A percentile compares a stretch with the other conserved stretches of the same genome.
These are phyloP conservation scores for Haplosporangium gracile DNA, from an alignment of 192 early-diverging fungal species.

Conservation along the genomic window DNA sequence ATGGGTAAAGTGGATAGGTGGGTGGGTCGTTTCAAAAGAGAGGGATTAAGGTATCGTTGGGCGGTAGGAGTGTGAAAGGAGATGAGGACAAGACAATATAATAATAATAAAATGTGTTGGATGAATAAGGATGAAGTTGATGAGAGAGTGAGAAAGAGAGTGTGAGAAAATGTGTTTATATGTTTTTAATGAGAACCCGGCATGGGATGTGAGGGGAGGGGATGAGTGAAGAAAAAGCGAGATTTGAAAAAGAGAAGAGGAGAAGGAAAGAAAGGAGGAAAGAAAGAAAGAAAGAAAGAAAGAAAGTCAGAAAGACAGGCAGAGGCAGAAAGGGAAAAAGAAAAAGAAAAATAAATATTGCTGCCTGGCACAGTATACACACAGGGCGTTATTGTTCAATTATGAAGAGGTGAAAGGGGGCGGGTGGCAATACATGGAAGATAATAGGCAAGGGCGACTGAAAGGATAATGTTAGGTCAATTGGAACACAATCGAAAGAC, in stretches of 20 bases:
- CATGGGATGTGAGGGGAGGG: background rate
- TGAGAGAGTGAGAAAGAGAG: background rate
- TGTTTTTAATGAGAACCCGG: background rate
- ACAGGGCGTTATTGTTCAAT: too few relatives aligned
- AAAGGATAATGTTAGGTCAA: too few relatives aligned
- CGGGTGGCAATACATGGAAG: too few relatives aligned
- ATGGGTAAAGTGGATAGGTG: background rate
- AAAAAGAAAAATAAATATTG: too few relatives aligned
- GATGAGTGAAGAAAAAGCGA: background rate
- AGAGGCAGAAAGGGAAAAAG: background rate
- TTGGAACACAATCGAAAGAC: too few relatives aligned
- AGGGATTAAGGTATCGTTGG: constrained; percentile 15
- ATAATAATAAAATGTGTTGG: background rate
- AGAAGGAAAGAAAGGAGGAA: background rate
- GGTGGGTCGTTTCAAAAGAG: background rate
- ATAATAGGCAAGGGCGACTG: too few relatives aligned
- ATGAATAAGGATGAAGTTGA: background rate
- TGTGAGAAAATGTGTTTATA: background rate
- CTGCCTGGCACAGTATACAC: too few relatives aligned
- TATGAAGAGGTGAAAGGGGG: too few relatives aligned
- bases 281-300: background rate
- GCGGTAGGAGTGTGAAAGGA: background rate
- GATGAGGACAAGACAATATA: background rate
- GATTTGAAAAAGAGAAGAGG: background rate
- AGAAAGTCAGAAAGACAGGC: background rate